phyloP scores from a whole-genome alignment of 2,329 filamentous ascomycete genomes.

The Penicillium thymicola region DNA sequence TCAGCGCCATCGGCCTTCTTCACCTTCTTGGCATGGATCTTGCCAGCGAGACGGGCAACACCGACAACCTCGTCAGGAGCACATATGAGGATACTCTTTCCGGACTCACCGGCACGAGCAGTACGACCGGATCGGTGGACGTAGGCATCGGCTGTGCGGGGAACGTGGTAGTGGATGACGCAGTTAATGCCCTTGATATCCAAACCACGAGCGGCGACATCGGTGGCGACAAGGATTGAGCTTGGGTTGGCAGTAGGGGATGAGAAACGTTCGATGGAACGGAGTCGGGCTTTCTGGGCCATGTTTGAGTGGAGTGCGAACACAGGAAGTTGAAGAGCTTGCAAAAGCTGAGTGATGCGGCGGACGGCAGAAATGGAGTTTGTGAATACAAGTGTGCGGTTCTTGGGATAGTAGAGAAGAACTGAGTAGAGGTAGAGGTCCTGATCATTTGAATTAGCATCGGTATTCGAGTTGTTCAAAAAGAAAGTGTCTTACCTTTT shows the following conservation, averaged over 20 bases:
- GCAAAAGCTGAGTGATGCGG: constrained; percentile 77
- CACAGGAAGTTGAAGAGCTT: constrained; percentile 74
- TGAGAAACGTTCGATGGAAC: constrained; percentile 86
- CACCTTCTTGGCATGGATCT: constrained; percentile 69
- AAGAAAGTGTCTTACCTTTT: constrained; percentile 62
- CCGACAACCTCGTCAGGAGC: constrained; percentile 85
- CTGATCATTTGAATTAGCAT: constrained; percentile 35
- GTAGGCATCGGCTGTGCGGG: constrained; percentile 85
- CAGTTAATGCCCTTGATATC: constrained; percentile 89
- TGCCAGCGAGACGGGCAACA: constrained; percentile 77
- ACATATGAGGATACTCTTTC: constrained; percentile 83
- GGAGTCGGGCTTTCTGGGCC: constrained; percentile 91
- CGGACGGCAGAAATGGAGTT: constrained; percentile 94
- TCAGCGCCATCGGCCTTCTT: constrained; percentile 44
- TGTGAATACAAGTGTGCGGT: constrained; percentile 84
- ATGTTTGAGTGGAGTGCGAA: constrained; percentile 87
- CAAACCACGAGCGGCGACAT: constrained; percentile 90
- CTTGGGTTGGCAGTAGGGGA: constrained; percentile 52
- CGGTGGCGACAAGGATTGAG: constrained; percentile 82
- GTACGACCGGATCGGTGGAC: constrained; percentile 94
- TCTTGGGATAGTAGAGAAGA: constrained; percentile 74
- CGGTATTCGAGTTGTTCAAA: neutral
- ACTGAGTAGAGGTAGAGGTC: constrained; percentile 92
- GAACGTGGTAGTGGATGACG: constrained; percentile 93
- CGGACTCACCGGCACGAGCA: constrained; percentile 73